Base-by-base conservation (phyloP, 805 yeast genomes). In the Saccharomyces eubayanus region DNA sequence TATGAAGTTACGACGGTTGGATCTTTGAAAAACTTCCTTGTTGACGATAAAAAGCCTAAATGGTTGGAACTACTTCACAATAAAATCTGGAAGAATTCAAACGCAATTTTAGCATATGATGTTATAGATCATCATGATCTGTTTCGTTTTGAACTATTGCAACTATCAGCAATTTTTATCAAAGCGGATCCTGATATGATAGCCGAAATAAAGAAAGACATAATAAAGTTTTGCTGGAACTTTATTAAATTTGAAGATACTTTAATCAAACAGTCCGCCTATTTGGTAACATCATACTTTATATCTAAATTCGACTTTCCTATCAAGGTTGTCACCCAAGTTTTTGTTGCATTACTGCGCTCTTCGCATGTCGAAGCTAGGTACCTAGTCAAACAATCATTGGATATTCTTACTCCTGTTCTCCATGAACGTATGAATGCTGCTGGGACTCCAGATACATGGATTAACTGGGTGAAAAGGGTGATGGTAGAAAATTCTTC, bases 381-480 rank as follows among this genome's bases (percentile, higher is more conserved):
- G 50, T 82, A 79, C 56, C 74, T 94, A 64, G 96, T 91, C 0
- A 82, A 84, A 65, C 95, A 89, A 64, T 95, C 97, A 0, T 74
- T 95, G 40, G 96, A 91, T 62, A 73, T 87, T 4, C 73, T 94
- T 20, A 97, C 97, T 0, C 96, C 97, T 0, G 94, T 87, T 0
- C 77, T 92, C 76, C 83, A 87, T 1, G 77, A 77, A 53, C 75
- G 95, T 51, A 79, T 87, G 70, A 74, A 74, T 1, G 74, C 75
- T 24, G 73, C 72, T 6, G 88, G 82, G 0, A 68, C 74, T 0
- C 71, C 75, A 0, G 68, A 71, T 1, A 74, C 80, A 55, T 94
- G 98, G 98, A 79, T 94, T 51, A 91, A 88, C 60, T 90, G 96
- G 91, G 96, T 97, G 0, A 83, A 97, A 59, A 78, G 97, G 51